Evolutionary conservation across 331 rosid genomes (phyloP).

Genomic region (Rhamnella rubrinervis): DNA sequence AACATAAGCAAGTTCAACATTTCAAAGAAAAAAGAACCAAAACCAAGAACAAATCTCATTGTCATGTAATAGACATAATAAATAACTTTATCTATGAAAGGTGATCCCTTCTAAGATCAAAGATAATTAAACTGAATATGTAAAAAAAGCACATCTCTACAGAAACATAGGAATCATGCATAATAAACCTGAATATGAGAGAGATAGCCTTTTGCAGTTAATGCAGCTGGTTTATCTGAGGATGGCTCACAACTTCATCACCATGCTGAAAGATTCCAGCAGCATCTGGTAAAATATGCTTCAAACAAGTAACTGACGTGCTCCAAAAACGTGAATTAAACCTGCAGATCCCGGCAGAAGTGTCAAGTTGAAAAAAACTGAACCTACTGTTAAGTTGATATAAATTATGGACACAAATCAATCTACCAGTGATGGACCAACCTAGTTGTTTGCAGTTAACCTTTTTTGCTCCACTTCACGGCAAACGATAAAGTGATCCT

Average conservation of each 20-base stretch:
- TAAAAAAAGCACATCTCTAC: too few relatives aligned
- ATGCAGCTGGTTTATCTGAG: too few relatives aligned
- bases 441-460: not conserved
- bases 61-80: too few relatives aligned
- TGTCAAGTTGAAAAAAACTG: not conserved
- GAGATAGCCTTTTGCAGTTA: too few relatives aligned
- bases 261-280: conserved; percentile 13
- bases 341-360: conserved; percentile 19
- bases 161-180: too few relatives aligned
- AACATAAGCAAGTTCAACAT: too few relatives aligned
- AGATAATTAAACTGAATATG: too few relatives aligned
- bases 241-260: not conserved
- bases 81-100: too few relatives aligned
- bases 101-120: too few relatives aligned
- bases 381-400: conserved; percentile 1
- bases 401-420: not conserved
- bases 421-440: conserved; percentile 9
- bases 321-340: conserved; percentile 11
- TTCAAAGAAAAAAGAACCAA: too few relatives aligned
- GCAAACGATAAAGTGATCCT: conserved; percentile 11
- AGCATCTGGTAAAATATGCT: conserved; percentile 19
- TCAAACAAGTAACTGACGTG: conserved; percentile 28
- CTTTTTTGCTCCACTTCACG: conserved; percentile 1
- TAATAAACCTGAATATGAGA: too few relatives aligned
- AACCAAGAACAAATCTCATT: too few relatives aligned